Conservation (phyloP, 1,284 basidiomycete genomes). For the Acaromyces ingoldii region DNA sequence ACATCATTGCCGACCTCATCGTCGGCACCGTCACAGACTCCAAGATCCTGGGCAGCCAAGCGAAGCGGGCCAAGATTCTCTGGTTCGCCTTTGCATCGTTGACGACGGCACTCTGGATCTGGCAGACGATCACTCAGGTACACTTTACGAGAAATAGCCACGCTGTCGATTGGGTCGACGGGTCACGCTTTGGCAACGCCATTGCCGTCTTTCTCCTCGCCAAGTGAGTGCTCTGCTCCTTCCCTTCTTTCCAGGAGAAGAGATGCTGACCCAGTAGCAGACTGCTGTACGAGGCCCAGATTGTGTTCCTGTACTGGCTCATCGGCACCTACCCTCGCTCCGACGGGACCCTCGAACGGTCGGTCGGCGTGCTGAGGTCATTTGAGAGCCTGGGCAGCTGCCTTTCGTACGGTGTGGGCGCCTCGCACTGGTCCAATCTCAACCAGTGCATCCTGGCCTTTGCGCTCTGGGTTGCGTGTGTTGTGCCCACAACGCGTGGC, state of each 20-base stretch:
- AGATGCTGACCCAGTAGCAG: not conserved
- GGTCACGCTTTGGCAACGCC: constrained; percentile 3
- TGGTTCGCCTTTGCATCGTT: not conserved
- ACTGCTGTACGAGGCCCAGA: not conserved
- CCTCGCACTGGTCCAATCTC: constrained; percentile 3
- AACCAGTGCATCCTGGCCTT: constrained; percentile 6
- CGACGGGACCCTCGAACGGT: constrained; percentile 1
- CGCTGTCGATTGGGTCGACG: constrained; percentile 3
- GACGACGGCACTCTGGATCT: constrained; percentile 4
- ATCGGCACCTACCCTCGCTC: constrained; percentile 1
- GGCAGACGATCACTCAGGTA: constrained; percentile 5
- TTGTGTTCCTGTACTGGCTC: constrained; percentile 4
- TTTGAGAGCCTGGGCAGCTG: constrained; percentile 3
- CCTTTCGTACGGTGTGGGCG: constrained; percentile 4
- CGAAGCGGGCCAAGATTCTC: not conserved
- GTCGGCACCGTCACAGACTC: not conserved
- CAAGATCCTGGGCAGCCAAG: constrained; percentile 3
- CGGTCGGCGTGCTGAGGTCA: constrained; percentile 1
- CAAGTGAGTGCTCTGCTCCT: not conserved
- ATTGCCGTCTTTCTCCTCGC: constrained; percentile 4
- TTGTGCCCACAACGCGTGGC: not conserved
- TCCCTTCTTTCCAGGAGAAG: not conserved
- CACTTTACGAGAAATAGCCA: constrained; percentile 1
- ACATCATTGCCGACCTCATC: not conserved
- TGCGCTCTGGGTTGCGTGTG: constrained; percentile 4